These are phyloP conservation scores for Ensete glaucum DNA, from an alignment of 176 grass and related monocot genomes.

Conservation along the genomic window DNA sequence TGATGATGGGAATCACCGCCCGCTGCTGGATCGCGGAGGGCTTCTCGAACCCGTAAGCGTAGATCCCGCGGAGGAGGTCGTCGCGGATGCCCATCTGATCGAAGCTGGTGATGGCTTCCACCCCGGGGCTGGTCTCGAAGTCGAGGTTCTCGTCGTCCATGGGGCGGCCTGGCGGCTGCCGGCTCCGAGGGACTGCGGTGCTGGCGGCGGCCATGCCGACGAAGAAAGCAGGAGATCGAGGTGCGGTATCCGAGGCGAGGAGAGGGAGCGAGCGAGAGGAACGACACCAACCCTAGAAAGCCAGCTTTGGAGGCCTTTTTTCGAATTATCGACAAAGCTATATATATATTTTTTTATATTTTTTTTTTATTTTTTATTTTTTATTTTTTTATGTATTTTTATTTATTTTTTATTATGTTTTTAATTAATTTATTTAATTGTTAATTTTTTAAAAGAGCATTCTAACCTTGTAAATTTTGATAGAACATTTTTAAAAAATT, in stretches of 20 bases:
- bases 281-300: slow-evolving; percentile 3
- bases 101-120: slow-evolving; percentile 79
- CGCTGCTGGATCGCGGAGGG: slow-evolving; percentile 97
- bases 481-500: too few relatives aligned
- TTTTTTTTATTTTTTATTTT: too few relatives aligned
- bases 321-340: too few relatives aligned
- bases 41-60: slow-evolving; percentile 92
- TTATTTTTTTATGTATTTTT: too few relatives aligned
- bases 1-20: slow-evolving; percentile 82
- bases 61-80: slow-evolving; percentile 87
- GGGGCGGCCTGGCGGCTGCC: slow-evolving; percentile 24
- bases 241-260: background rate
- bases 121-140: slow-evolving; percentile 83
- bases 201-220: slow-evolving; percentile 14
- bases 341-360: too few relatives aligned
- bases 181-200: slow-evolving; percentile 16
- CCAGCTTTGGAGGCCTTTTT: too few relatives aligned
- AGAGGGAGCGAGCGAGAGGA: background rate
- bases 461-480: too few relatives aligned
- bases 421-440: too few relatives aligned
- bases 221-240: background rate
- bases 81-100: slow-evolving; percentile 93
- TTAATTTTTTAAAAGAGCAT: too few relatives aligned
- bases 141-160: slow-evolving; percentile 72
- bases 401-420: too few relatives aligned